Evolutionary conservation across 2,329 filamentous ascomycete species (phyloP).

Genomic region (Pleurostoma richardsiae): DNA sequence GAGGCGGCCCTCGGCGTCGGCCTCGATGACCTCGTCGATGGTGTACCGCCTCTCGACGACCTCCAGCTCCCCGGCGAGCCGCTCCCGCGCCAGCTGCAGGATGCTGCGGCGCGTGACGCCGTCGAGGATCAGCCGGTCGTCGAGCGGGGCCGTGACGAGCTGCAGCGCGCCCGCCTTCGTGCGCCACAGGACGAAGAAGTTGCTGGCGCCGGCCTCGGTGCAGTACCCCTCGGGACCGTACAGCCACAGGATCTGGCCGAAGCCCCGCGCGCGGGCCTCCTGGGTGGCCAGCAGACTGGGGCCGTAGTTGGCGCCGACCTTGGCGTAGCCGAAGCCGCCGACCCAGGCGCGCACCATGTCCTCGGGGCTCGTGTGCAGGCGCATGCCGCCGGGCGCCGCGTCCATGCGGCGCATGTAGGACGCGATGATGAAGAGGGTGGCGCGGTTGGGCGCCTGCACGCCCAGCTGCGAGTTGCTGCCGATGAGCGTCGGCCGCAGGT

Average conservation of each 20-base stretch:
- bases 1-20: conserved; percentile 68
- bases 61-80: conserved; percentile 56
- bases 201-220: conserved; percentile 86
- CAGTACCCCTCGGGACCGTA: conserved; percentile 74
- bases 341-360: conserved; percentile 90
- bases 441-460: conserved; percentile 73
- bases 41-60: conserved; percentile 80
- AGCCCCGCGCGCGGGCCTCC: conserved; percentile 69
- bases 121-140: conserved; percentile 78
- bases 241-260: conserved; percentile 90
- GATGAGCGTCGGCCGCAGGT: conserved; percentile 84
- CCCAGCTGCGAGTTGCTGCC: conserved; percentile 76
- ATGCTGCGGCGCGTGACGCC: conserved; percentile 83
- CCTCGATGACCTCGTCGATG: conserved; percentile 71
- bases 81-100: conserved; percentile 64
- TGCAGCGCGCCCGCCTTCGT: conserved; percentile 58
- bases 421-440: conserved; percentile 81
- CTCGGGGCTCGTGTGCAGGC: conserved; percentile 71
- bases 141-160: conserved; percentile 78
- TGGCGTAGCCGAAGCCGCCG: conserved; percentile 86
- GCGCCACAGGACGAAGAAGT: conserved; percentile 85
- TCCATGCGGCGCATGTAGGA: conserved; percentile 57
- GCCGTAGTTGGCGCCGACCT: conserved; percentile 91
- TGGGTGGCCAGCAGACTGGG: conserved; percentile 73
- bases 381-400: conserved; percentile 52